Evolutionary conservation across 2,329 filamentous ascomycete species (phyloP), one percentile per base, ranked within the genome.

Genomic region (Zasmidium cellare): DNA sequence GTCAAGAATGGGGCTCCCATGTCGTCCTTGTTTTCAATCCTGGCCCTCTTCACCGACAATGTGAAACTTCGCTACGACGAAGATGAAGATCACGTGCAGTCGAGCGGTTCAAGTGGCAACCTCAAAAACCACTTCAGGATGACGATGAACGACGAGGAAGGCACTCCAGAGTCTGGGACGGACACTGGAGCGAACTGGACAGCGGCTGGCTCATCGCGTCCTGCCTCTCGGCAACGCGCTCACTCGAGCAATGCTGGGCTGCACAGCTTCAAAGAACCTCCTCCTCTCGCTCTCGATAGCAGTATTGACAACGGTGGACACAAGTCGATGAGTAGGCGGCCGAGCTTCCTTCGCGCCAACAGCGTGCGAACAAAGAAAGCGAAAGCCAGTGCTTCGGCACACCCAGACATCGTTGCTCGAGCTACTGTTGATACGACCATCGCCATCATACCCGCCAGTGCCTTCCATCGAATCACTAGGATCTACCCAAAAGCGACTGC

Each of bases 1-100:
- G 93, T 99, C 53, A 96, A 94, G 69, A 99, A 99, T 68, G 94
- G 94, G 14, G 92, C 94, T 1, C 93, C 96, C 1, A 97, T 99
- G 93, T 99, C 94, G 3, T 99, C 94, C 0, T 77, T 99, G 1
- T 99, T 99, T 74, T 97, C 94, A 0, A 96, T 99, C 65, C 86
- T 99, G 76, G 96, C 93, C 1, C 80, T 99, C 0, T 99, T 99
- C 71, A 99, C 94, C 2, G 94, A 99, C 73, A 92, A 97, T 69
- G 87, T 99, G 53, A 89, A 90, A 64, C 79, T 99, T 31, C 85
- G 87, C 20, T 82, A 87, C 62, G 84, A 87, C 0, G 80, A 82
- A 46, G 86, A 88, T n/a, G 87, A 90, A 3, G 84, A 87, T 7
- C 41, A 62, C 20, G 35, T 63, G 3, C 60, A 63, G 5, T 53